phyloP scores from a whole-genome alignment of 805 yeast species.

The Zygotorulaspora sp. region DNA sequence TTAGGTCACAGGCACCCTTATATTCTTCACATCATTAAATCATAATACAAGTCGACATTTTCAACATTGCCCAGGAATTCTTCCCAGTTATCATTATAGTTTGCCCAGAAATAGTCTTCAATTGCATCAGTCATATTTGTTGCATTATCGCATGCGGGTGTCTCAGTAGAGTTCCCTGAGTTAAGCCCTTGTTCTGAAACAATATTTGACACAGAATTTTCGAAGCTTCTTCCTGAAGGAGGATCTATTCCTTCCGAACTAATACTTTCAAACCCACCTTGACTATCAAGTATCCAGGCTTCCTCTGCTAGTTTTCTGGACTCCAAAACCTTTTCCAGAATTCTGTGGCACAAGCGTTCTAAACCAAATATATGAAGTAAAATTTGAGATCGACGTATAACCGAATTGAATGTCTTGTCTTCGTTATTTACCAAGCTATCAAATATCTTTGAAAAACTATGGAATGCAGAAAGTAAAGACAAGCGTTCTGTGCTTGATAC shows the following conservation, averaged over 20 bases:
- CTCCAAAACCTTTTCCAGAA: constrained; percentile 21
- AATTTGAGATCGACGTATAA: constrained; percentile 13
- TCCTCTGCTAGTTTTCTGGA: constrained; percentile 18
- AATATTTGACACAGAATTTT: not conserved
- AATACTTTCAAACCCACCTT: not conserved
- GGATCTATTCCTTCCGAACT: not conserved
- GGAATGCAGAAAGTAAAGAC: constrained; percentile 3
- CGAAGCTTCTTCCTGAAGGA: not conserved
- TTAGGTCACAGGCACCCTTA: no score
- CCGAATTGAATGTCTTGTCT: constrained; percentile 5
- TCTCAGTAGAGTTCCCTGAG: not conserved
- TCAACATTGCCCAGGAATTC: constrained; percentile 13
- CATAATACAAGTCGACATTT: constrained; percentile 3
- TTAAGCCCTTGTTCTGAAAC: not conserved
- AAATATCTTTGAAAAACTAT: constrained; percentile 15
- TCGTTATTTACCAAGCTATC: constrained; percentile 8
- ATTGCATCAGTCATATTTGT: constrained; percentile 12
- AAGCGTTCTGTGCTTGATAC: not conserved
- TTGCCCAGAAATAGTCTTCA: constrained; percentile 26
- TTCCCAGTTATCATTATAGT: constrained; percentile 24
- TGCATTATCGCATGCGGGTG: not conserved
- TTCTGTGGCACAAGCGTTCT: constrained; percentile 17
- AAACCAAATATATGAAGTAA: constrained; percentile 11
- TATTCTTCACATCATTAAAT: constrained; percentile 6
- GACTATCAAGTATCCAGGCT: constrained; percentile 12